Evolutionary conservation across 257 asterid species (phyloP), one percentile per base, ranked within the genome.

Genomic region (Knoxia roxburghii): DNA sequence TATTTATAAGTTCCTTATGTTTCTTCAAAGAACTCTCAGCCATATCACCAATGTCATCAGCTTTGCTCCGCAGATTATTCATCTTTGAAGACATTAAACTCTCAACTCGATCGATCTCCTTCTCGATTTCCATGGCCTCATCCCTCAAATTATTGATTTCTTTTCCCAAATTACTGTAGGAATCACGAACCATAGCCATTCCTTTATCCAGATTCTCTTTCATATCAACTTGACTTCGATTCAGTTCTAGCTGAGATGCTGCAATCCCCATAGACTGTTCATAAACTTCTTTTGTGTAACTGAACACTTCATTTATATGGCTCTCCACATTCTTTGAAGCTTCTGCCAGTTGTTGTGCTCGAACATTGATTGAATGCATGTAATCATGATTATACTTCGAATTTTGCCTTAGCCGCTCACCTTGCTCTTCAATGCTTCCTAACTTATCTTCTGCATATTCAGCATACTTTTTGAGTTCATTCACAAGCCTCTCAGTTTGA

Each of bases 401-500:
- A 51, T 77, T 87, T 50, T 75, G 76, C 70, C 85, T 45, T 9
- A 89, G 65, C 0, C 54, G 26, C n/a, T 81, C 81, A 37, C 88
- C 98, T 20, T 67, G 86, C 30, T 76, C 70, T 53, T 85, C 87
- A 24, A 92, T 84, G 72, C 41, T 76, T 6, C 39, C 89, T 4
- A 89, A n/a, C 63, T 86, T 89, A 4, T 39, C 70, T 53, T 82
- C 93, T n/a, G 91, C 95, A 67, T 72, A 71, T 71, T 92, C 93
- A 1, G 95, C 96, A 2, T 87, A 68, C 7, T 41, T 65, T 68
- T 85, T 86, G 53, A 92, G 79, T 13, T 76, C 95, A 53, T 92
- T 92, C 68, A 89, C 95, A 73, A 92, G 49, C 63, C 91, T 85
- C 87, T 92, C 96, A 0, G 96, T 87, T 64, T 82, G 89, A 43